Evolutionary conservation across 1,284 basidiomycete species (phyloP).

Genomic region (Papiliotrema laurentii): DNA sequence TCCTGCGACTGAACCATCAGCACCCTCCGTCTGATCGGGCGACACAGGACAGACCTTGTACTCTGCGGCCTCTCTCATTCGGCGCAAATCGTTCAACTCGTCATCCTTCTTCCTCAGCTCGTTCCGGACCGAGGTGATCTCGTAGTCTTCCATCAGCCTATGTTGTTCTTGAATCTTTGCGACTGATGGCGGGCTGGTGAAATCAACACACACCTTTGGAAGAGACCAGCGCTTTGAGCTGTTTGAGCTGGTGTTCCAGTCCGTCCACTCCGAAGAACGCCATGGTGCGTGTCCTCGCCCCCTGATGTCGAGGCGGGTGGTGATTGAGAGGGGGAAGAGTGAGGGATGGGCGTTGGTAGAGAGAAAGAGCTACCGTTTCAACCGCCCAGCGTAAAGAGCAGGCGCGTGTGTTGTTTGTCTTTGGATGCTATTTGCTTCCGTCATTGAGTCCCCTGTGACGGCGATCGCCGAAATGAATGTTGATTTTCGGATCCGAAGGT

Average conservation of each 20-base stretch:
- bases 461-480: too few species aligned
- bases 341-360: too few species aligned
- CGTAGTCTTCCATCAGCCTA: constrained; percentile 22
- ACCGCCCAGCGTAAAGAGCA: too few species aligned
- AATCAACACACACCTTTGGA: constrained; percentile 33
- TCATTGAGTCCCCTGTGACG: too few species aligned
- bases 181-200: neutral
- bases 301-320: too few species aligned
- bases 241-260: constrained; percentile 36
- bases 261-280: constrained; percentile 43
- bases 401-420: too few species aligned
- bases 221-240: constrained; percentile 36
- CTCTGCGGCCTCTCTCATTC: constrained; percentile 30
- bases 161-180: neutral
- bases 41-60: constrained; percentile 27
- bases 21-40: neutral
- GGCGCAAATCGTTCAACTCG: constrained; percentile 21
- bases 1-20: constrained; percentile 22
- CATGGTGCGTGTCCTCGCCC: constrained; percentile 21
- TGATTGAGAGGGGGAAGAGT: too few species aligned
- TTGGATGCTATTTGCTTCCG: too few species aligned
- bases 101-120: constrained; percentile 37
- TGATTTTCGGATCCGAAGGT: too few species aligned
- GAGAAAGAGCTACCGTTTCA: too few species aligned
- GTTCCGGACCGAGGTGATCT: constrained; percentile 36